Evolutionary conservation across 2,329 filamentous ascomycete species (phyloP).

Genomic region (Fusarium sp.): DNA sequence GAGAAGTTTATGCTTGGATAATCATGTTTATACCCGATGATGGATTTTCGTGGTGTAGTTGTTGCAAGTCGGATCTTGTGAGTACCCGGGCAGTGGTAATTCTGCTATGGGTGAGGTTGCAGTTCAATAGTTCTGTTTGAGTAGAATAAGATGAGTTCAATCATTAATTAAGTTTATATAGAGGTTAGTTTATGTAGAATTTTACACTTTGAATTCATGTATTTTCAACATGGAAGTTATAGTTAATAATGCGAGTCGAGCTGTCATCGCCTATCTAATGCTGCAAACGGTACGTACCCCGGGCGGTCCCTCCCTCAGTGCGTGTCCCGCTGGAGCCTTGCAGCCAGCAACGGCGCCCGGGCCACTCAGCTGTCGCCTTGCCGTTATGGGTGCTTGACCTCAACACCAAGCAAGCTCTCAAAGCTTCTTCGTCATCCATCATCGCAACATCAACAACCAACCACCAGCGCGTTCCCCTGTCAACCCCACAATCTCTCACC

Average conservation of each 20-base stretch:
- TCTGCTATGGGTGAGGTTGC: background rate
- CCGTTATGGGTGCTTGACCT: constrained; percentile 33
- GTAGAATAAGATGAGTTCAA: background rate
- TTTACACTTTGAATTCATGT: background rate
- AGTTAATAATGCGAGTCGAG: background rate
- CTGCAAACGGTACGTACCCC: constrained; percentile 21
- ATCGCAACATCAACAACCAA: constrained; percentile 21
- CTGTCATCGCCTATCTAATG: too few relatives aligned
- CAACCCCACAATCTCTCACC: background rate
- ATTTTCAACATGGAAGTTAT: background rate
- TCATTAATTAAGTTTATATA: background rate
- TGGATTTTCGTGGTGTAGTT: background rate
- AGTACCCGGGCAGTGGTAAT: background rate
- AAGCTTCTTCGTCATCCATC: constrained; percentile 42
- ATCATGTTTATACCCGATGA: background rate
- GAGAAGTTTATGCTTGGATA: background rate
- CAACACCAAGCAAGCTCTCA: constrained; percentile 36
- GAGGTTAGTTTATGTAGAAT: background rate
- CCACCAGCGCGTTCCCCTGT: background rate
- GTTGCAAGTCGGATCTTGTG: background rate
- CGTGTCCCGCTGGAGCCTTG: constrained; percentile 48
- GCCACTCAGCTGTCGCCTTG: constrained; percentile 37
- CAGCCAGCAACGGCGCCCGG: constrained; percentile 33
- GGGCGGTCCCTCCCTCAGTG: constrained; percentile 26
- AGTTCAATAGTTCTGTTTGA: background rate